Base-by-base conservation (phyloP, 371 early-diverging fungal species). In the Mortierella sp. region DNA sequence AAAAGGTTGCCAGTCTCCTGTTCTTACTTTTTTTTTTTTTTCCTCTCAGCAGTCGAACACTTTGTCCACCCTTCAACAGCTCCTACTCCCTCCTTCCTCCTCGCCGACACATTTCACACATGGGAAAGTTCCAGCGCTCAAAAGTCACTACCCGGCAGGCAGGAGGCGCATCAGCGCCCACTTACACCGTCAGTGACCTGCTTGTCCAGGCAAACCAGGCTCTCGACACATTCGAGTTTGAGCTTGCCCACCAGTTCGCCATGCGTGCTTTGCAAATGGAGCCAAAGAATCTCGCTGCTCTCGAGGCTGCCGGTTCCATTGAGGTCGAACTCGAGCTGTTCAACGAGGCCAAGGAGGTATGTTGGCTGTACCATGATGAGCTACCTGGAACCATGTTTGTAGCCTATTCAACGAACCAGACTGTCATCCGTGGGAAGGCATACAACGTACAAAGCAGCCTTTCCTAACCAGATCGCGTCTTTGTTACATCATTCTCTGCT, bases 211-310 rank as follows among this genome's bases (percentile, higher is more conserved):
- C 96, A n/a, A 91, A 94, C 79, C 91, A 92, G 76, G 93, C 94
- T 45, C 93, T 96, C 80, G 97, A 97, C 84, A 86, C 90, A 57
- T 92, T 94, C 86, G 94, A 96, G 71, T 95, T 93, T 75, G 91
- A 92, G 28, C 89, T 93, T 28, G 97, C 98, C 1, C 90, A 92
- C 57, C 89, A 94, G 57, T 96, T 95, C 77, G 94, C 94, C 55
- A 88, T 90, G 76, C 90, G 94, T 54, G 97, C 96, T 6, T 88
- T 97, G 54, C 91, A 92, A 55, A 76, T 93, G 44, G 93, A 95
- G 48, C 93, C 94, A 1, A 78, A 83, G 50, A 92, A 95, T 88
- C 88, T 93, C n/a, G 86, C 90, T 65, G 91, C 94, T 45, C 91
- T 97, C 76, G 94, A 96, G 52, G 82, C 92, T 70, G 91, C 95